Evolutionary conservation across 805 yeast genomes (phyloP), one percentile per base, ranked within the genome.

Genomic region (Lipomyces orientalis): DNA sequence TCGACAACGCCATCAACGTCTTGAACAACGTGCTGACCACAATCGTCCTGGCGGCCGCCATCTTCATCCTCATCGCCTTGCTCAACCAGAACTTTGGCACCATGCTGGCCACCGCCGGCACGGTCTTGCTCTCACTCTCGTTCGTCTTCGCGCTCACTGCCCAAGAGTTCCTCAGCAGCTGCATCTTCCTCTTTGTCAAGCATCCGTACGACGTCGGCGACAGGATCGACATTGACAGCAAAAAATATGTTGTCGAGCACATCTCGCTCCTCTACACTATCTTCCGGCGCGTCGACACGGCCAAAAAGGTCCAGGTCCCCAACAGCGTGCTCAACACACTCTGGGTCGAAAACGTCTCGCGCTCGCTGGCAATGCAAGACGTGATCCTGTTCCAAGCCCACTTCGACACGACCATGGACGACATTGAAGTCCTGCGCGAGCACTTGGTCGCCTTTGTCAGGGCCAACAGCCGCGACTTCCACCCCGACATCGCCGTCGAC

Each of bases 171-270:
- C 74, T 81, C 58, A 75, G 78, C 25, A 76, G 81, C 4, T 78
- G 81, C 66, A 76, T 80, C 14, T 80, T 78, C 67, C 64, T 80
- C 64, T 80, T 80, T 60, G 81, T 78, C 59, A 80, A 80, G 74
- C 83, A 80, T 64, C 83, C 83, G 4, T 75, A 73, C 60, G 83
- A 80, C 66, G 78, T 79, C 8, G 82, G 82, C n/a, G 83, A 80
- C 57, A 64, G 77, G 58, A 79, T 79, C 12, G 74, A 71, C 51
- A 77, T 79, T 31, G 73, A 74, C 12, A 74, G 71, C 39, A 59
- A 67, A 31, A 67, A 72, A 2, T 72, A 76, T 22, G 64, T 65
- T 3, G 82, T 78, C 31, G 66, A 67, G 4, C 77, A 79, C 49
- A 65, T 80, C 55, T 77, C 80, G 29, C 75, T 80, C 29, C 71